Conservation (phyloP, 1,139 yeast genomes). For the Yamadazyma triangularis region DNA sequence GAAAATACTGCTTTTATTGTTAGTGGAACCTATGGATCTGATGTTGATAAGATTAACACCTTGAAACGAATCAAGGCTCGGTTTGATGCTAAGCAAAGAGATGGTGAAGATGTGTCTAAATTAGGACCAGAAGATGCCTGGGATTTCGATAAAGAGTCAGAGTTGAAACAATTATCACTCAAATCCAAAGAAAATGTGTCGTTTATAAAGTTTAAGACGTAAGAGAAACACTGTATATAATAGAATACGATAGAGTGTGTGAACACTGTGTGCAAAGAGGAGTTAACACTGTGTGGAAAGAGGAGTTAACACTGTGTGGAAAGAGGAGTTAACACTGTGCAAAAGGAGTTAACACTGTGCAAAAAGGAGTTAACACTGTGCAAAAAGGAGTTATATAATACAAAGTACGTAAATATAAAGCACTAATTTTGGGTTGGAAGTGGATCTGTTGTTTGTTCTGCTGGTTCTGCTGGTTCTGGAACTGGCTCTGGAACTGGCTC, state of each 20-base stretch:
- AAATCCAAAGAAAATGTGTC: constrained; percentile 55
- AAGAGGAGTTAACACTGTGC: too few species aligned
- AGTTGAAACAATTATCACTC: constrained; percentile 35
- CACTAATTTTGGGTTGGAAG: too few species aligned
- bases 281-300: too few species aligned
- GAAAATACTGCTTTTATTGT: constrained; percentile 56
- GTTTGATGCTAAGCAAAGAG: constrained; percentile 35
- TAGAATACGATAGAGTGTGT: too few species aligned
- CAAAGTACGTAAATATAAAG: too few species aligned
- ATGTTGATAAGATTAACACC: constrained; percentile 40
- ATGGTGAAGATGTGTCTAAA: constrained; percentile 33
- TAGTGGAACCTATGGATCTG: constrained; percentile 61
- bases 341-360: too few species aligned
- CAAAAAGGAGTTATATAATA: too few species aligned
- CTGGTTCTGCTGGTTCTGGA: neutral
- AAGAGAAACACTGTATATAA: too few species aligned
- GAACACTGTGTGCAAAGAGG: too few species aligned
- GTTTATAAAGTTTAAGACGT: constrained; percentile 47
- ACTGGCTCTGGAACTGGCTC: neutral
- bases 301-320: too few species aligned
- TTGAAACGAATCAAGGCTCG: constrained; percentile 32
- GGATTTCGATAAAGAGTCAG: constrained; percentile 45
- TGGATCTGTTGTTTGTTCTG: too few species aligned
- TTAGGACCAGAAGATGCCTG: constrained; percentile 45
- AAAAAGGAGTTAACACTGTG: too few species aligned